A percentile compares a stretch with the other conserved stretches of the same genome.
Conservation (phyloP, 1,284 basidiomycete species). For the Heterobasidion irregulare region DNA sequence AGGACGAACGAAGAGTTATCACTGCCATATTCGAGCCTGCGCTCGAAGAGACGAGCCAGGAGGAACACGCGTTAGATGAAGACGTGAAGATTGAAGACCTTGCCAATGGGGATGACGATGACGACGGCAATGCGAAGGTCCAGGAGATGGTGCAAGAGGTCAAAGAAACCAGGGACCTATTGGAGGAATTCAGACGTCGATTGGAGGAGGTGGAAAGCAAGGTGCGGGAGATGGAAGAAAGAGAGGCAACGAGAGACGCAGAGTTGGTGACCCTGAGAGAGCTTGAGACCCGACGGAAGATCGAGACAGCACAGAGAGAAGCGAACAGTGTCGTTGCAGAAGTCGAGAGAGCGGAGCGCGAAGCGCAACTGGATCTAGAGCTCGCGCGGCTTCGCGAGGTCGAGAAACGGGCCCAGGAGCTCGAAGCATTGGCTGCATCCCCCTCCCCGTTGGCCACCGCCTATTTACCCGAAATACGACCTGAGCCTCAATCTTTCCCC, state of each 20-base stretch:
- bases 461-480: neutral
- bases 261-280: neutral
- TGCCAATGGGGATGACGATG: neutral
- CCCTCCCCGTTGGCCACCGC: neutral
- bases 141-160: slow-evolving; percentile 1
- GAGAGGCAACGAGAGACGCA: neutral
- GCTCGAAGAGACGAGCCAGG: slow-evolving; percentile 14
- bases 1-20: slow-evolving; percentile 15
- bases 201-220: slow-evolving; percentile 13
- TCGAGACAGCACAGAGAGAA: neutral
- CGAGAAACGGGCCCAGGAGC: neutral
- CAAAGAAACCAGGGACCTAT: slow-evolving; percentile 4
- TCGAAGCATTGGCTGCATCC: neutral
- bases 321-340: neutral
- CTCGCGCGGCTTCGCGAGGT: neutral
- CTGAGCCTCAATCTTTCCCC: too few species aligned
- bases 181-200: slow-evolving; percentile 19
- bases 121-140: neutral
- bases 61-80: neutral
- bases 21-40: slow-evolving; percentile 23
- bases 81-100: neutral
- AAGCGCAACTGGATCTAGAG: neutral
- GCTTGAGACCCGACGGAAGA: neutral
- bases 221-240: slow-evolving; percentile 20
- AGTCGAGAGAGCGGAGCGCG: neutral